phyloP scores from a whole-genome alignment of 1,139 yeast genomes.

The Cylindricascospora bacillispora region DNA sequence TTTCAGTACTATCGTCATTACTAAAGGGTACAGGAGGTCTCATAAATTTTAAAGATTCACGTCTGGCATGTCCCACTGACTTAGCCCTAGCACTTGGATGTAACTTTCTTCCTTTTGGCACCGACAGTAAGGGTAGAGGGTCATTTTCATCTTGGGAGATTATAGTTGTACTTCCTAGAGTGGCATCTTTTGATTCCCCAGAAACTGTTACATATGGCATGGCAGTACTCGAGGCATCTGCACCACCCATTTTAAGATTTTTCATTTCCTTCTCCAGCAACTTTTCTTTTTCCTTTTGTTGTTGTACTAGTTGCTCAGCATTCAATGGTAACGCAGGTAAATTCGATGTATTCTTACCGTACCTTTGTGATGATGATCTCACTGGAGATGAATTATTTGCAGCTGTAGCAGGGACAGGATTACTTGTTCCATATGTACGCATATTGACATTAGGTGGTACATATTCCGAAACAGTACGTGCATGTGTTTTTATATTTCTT shows the following conservation, averaged over 20 bases:
- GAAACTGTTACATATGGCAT: not conserved
- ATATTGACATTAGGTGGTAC: conserved; percentile 15
- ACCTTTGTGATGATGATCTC: conserved; percentile 16
- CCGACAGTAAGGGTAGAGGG: conserved; percentile 15
- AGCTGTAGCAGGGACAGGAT: conserved; percentile 1
- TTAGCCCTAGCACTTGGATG: conserved; percentile 88
- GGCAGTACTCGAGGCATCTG: not conserved
- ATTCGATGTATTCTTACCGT: conserved; percentile 8
- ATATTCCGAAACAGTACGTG: conserved; percentile 31
- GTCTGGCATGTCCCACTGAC: conserved; percentile 70
- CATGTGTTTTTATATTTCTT: conserved; percentile 22
- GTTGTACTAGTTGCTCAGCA: conserved; percentile 24
- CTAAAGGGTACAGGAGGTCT: conserved; percentile 28
- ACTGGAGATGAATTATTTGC: conserved; percentile 6
- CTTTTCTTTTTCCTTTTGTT: conserved; percentile 20
- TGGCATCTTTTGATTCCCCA: conserved; percentile 1
- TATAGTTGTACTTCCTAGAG: conserved; percentile 3
- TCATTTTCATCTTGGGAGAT: conserved; percentile 10
- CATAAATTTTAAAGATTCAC: conserved; percentile 37
- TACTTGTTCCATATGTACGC: conserved; percentile 6
- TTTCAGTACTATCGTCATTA: conserved; percentile 16
- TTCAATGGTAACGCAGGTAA: conserved; percentile 26
- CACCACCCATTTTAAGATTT: conserved; percentile 10
- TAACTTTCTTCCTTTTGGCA: conserved; percentile 28
- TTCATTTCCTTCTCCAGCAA: conserved; percentile 14